Conservation (phyloP, 2,329 filamentous ascomycete species). For the Exophiala mesophila region DNA sequence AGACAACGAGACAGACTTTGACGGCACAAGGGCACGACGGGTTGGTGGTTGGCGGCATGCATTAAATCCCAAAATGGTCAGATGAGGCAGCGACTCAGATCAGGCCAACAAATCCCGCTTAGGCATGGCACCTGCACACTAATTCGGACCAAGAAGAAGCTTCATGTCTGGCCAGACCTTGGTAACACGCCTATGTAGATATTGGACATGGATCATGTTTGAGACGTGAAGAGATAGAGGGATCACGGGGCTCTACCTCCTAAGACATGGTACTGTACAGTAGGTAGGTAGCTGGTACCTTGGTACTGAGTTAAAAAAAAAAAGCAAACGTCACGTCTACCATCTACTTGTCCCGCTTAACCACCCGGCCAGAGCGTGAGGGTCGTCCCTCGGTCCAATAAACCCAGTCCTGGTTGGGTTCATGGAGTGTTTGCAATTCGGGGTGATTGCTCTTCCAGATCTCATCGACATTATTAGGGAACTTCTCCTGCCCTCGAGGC, state of each 20-base stretch:
- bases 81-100: constrained; percentile 9
- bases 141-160: no score
- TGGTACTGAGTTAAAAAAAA: no score
- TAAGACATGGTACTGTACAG: no score
- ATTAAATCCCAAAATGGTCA: constrained; percentile 1
- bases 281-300: no score
- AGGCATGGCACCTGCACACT: constrained; percentile 16
- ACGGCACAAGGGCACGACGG: constrained; percentile 1
- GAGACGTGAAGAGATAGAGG: no score
- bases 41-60: constrained; percentile 1
- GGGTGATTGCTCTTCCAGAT: constrained; percentile 27
- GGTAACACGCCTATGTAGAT: no score
- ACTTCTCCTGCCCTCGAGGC: constrained; percentile 64
- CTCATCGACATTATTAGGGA: constrained; percentile 37
- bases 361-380: neutral
- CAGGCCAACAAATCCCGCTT: constrained; percentile 21
- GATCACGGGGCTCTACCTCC: no score
- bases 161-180: no score
- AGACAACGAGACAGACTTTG: no score
- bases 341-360: no score
- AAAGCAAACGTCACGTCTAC: no score
- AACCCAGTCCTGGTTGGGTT: constrained; percentile 10
- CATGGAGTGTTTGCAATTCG: constrained; percentile 11
- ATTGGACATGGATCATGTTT: no score
- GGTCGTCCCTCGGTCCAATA: constrained; percentile 9